Evolutionary conservation across 176 grass and related monocot species (phyloP), one percentile per base, ranked within the genome.

Genomic region (Bromus sterilis): DNA sequence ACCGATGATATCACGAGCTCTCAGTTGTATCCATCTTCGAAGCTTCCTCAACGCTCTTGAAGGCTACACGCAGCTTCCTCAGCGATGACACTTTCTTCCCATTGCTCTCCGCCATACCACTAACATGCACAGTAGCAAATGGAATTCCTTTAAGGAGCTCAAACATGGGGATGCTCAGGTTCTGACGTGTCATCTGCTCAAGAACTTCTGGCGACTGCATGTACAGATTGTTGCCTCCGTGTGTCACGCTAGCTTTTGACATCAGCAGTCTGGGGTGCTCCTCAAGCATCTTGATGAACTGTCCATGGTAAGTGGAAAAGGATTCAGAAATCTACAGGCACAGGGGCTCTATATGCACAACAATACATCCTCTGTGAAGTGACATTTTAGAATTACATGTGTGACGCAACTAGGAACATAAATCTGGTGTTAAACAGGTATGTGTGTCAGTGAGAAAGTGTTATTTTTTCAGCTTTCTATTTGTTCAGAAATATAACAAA

Each of bases 141-240:
- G 84, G 23, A 6, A 74, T 87, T 71, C 77, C 82, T 12, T 86
- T 86, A 49, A 99, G 70, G 44, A 99, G 90, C 30, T 99, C 89
- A 57, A 88, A 91, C 76, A 99, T 83, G 34, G 75, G 56, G 0
- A 91, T 28, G 36, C 72, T 56, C 29, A 98, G 86, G 80, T 98
- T 98, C 56, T 72, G 67, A 9, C 91, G 82, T 18, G 96, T 99
- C 90, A 93, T 93, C 86, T 91, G 86, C 84, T 94, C 92, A 21
- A 98, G 92, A 67, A 94, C 73, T 31, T 91, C 92, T 42, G 92
- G 95, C 56, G 95, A 84, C 77, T 98, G 95, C 95, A 94, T 94
- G 81, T 98, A 98, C 46, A 98, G 72, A 61, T 93, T 98, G 46
- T 94, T 89, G 44, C 93, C 89, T 84, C 69, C 83, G 28, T 88